Percentiles rank a stretch among this genome's conserved stretches.
phyloP scores from a whole-genome alignment of 179 eudicot genomes.

The Spinacia oleracea region DNA sequence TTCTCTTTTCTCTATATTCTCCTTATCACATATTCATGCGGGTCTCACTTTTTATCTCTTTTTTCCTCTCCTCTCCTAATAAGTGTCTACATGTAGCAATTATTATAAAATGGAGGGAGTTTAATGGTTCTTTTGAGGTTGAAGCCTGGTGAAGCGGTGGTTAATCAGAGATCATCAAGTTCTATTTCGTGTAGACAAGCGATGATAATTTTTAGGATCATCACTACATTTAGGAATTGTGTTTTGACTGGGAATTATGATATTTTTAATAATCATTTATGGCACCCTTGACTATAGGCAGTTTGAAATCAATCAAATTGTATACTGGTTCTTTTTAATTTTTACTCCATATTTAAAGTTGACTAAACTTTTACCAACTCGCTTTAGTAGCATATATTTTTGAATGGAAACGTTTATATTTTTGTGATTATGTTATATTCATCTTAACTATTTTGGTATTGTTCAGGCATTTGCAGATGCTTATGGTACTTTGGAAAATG shows the following conservation, averaged over 20 bases:
- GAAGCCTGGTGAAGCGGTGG: not conserved
- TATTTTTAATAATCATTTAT: not conserved
- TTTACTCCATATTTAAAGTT: no score
- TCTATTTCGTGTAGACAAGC: not conserved
- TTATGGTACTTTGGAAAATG: conserved; percentile 64
- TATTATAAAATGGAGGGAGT: no score
- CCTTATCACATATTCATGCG: no score
- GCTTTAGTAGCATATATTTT: not conserved
- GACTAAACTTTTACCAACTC: not conserved
- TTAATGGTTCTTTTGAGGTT: not conserved
- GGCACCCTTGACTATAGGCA: not conserved
- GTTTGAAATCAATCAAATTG: not conserved
- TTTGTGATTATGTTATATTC: not conserved
- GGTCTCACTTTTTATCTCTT: no score
- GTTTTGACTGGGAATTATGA: not conserved
- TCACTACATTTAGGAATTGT: not conserved
- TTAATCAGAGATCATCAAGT: not conserved
- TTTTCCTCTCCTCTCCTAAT: no score
- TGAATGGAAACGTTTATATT: not conserved
- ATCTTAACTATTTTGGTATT: conserved; percentile 1
- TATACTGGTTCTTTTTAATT: not conserved
- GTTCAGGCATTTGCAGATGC: conserved; percentile 98
- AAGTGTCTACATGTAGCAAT: no score
- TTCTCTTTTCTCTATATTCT: no score
- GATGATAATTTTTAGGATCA: no score